phyloP scores from a whole-genome alignment of 345 rosid genomes.

The Mercurialis annua region DNA sequence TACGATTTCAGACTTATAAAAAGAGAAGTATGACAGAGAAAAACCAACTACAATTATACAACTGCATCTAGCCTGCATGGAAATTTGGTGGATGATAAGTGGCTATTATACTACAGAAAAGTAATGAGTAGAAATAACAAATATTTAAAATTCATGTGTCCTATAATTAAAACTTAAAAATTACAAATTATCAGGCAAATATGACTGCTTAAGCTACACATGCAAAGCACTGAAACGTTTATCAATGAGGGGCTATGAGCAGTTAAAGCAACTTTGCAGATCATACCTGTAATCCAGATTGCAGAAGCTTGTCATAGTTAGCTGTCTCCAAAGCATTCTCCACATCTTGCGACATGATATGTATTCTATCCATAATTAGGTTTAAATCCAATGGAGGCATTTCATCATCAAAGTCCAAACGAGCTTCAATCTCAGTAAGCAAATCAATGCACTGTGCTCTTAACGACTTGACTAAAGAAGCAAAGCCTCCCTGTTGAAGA shows the following conservation, averaged over 20 bases:
- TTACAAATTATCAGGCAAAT: too few species aligned
- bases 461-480: slow-evolving; percentile 70
- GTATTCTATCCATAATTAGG: slow-evolving; percentile 46
- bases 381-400: slow-evolving; percentile 75
- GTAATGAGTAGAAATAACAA: neutral
- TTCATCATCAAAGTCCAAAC: slow-evolving; percentile 90
- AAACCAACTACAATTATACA: neutral
- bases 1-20: too few species aligned
- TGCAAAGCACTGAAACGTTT: neutral
- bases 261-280: neutral
- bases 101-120: neutral
- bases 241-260: neutral
- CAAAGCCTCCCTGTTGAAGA: slow-evolving; percentile 76
- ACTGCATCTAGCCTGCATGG: neutral
- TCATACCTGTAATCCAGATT: slow-evolving; percentile 79
- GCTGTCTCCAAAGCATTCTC: slow-evolving; percentile 82
- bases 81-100: neutral
- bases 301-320: slow-evolving; percentile 90
- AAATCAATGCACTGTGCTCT: slow-evolving; percentile 79
- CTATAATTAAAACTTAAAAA: neutral
- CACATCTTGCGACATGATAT: slow-evolving; percentile 59
- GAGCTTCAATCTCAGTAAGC: slow-evolving; percentile 94
- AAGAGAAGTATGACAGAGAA: neutral
- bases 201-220: neutral
- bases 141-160: neutral